Conservation (phyloP, 768 basidiomycete species). For the Tylopilus sp. region DNA sequence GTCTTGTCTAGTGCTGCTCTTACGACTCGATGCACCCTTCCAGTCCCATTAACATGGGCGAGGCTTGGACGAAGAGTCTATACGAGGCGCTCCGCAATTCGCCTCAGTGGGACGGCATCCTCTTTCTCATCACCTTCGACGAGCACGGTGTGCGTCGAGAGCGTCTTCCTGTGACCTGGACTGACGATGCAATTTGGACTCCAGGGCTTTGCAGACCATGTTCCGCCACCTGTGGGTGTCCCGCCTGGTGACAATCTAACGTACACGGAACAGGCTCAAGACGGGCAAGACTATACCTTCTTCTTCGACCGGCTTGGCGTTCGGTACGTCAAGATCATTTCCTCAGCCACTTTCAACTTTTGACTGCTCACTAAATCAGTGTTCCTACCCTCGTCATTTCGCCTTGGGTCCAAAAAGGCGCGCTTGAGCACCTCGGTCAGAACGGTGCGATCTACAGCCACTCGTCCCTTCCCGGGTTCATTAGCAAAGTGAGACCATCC, state of each 20-base stretch:
- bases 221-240: conserved; percentile 19
- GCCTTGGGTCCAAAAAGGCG: conserved; percentile 23
- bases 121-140: conserved; percentile 26
- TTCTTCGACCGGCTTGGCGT: conserved; percentile 23
- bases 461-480: conserved; percentile 20
- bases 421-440: conserved; percentile 8
- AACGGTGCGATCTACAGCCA: conserved; percentile 19
- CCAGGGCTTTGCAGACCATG: conserved; percentile 26
- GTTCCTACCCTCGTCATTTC: conserved; percentile 23
- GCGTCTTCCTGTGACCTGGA: not conserved
- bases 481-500: conserved; percentile 15
- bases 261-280: conserved; percentile 20
- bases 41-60: conserved; percentile 25
- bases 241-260: conserved; percentile 23
- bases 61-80: conserved; percentile 21
- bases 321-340: conserved; percentile 8
- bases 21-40: conserved; percentile 28
- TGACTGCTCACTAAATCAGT: not conserved
- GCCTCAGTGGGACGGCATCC: conserved; percentile 19
- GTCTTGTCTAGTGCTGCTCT: conserved; percentile 14
- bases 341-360: not conserved
- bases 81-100: conserved; percentile 25
- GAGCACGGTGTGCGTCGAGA: conserved; percentile 21
- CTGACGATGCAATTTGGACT: not conserved
- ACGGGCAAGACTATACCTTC: conserved; percentile 20